phyloP scores from a whole-genome alignment of 2,329 filamentous ascomycete genomes.

The Exophiala dermatitidis region DNA sequence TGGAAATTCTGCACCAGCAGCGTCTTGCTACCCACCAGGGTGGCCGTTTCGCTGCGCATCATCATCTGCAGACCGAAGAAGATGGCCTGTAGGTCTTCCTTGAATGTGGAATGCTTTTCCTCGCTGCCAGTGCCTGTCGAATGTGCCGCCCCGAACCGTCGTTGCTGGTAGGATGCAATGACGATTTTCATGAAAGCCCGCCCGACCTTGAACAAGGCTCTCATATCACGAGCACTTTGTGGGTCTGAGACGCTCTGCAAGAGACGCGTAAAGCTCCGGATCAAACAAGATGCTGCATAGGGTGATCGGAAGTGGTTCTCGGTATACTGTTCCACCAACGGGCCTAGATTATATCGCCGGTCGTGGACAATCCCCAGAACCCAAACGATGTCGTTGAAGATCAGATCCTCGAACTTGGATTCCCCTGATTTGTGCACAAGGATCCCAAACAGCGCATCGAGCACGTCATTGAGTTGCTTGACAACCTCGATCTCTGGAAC shows the following conservation, averaged over 20 bases:
- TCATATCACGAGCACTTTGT: slow-evolving; percentile 73
- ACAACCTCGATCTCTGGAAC: slow-evolving; percentile 97
- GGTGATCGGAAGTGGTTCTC: slow-evolving; percentile 87
- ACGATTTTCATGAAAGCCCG: slow-evolving; percentile 90
- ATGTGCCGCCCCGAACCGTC: slow-evolving; percentile 59
- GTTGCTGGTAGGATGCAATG: slow-evolving; percentile 77
- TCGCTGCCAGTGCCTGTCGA: slow-evolving; percentile 43
- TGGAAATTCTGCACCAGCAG: slow-evolving; percentile 94
- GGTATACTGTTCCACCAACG: slow-evolving; percentile 85
- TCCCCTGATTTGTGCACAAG: slow-evolving; percentile 85
- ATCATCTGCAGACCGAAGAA: slow-evolving; percentile 84
- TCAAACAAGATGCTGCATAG: slow-evolving; percentile 79
- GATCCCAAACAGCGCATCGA: slow-evolving; percentile 85
- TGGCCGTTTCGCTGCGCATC: slow-evolving; percentile 79
- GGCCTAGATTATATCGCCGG: slow-evolving; percentile 81
- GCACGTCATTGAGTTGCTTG: slow-evolving; percentile 80
- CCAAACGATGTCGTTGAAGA: slow-evolving; percentile 83
- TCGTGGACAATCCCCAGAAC: slow-evolving; percentile 92
- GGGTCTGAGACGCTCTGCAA: slow-evolving; percentile 76
- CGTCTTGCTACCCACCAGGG: slow-evolving; percentile 88
- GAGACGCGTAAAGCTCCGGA: slow-evolving; percentile 77
- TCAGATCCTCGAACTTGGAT: slow-evolving; percentile 84
- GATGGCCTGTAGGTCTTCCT: slow-evolving; percentile 72
- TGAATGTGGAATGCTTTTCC: slow-evolving; percentile 53
- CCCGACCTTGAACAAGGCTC: slow-evolving; percentile 91